A percentile compares a stretch with the other conserved stretches of the same genome.
phyloP scores from a whole-genome alignment of 2,329 filamentous ascomycete genomes.

The Aspergillus sergii region DNA sequence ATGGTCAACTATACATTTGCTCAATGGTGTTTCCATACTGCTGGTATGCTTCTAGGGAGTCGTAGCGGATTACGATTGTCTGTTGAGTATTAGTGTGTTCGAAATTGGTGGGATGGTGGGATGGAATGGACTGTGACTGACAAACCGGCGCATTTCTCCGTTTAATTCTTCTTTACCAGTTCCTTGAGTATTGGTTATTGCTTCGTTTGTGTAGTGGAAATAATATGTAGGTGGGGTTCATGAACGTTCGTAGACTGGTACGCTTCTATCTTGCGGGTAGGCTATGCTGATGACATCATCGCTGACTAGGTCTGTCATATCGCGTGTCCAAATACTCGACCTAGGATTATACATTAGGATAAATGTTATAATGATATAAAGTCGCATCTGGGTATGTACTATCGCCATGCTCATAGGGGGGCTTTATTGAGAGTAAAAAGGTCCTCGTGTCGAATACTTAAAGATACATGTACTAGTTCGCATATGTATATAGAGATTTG shows the following conservation, averaged over 20 bases:
- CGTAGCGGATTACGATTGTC: constrained; percentile 19
- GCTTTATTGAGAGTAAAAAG: neutral
- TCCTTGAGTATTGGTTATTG: no score
- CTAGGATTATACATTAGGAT: no score
- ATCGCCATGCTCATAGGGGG: neutral
- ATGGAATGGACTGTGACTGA: neutral
- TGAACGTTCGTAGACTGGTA: neutral
- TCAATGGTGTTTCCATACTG: constrained; percentile 17
- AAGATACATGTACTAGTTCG: neutral
- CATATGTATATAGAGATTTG: neutral
- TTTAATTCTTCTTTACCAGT: no score
- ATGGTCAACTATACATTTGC: constrained; percentile 9
- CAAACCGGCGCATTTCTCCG: neutral
- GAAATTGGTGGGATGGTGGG: neutral
- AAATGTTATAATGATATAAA: no score
- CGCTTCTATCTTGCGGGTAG: neutral
- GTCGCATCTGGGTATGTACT: neutral
- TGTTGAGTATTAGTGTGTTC: neutral
- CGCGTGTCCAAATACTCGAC: no score
- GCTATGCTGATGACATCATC: neutral
- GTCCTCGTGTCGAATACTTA: neutral
- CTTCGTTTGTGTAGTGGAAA: neutral
- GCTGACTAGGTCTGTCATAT: no score
- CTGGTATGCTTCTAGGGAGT: constrained; percentile 16
- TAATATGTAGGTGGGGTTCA: neutral